phyloP scores from a whole-genome alignment of 768 basidiomycete species.

The Suillus americanus region DNA sequence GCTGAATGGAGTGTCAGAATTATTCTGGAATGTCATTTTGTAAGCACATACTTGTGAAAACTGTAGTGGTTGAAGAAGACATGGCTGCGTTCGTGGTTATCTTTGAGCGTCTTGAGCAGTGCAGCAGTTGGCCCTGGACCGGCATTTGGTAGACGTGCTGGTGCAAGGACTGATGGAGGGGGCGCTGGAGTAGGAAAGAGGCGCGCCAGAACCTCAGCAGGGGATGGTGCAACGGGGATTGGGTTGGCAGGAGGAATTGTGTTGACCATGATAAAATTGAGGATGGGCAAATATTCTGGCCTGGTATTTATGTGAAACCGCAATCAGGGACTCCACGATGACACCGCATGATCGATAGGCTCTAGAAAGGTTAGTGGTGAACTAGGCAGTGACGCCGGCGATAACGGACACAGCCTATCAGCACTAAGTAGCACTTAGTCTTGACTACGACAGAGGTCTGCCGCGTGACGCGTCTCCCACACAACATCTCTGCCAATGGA shows the following conservation, averaged over 20 bases:
- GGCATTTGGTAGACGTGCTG: constrained; percentile 35
- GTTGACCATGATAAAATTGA: constrained; percentile 1
- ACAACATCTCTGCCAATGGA: neutral
- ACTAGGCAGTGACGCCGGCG: neutral
- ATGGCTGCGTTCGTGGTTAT: constrained; percentile 55
- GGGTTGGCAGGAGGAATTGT: constrained; percentile 1
- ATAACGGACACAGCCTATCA: neutral
- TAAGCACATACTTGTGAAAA: constrained; percentile 30
- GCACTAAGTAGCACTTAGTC: neutral
- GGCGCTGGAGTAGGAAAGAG: constrained; percentile 33
- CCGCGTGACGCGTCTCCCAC: neutral
- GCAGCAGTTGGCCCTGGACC: constrained; percentile 38
- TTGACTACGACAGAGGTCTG: neutral
- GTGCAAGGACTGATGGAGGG: constrained; percentile 33
- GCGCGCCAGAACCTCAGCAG: constrained; percentile 19
- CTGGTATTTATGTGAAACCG: neutral
- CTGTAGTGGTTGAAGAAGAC: constrained; percentile 48
- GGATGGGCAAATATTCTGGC: too few relatives aligned
- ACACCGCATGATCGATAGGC: neutral
- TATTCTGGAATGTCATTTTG: neutral
- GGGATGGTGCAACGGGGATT: constrained; percentile 20
- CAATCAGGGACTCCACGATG: neutral
- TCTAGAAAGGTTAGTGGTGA: neutral
- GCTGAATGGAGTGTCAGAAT: constrained; percentile 23
- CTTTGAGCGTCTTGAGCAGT: constrained; percentile 41